Base-by-base conservation (phyloP, 164 flowering plant species). In the Sedum album region DNA sequence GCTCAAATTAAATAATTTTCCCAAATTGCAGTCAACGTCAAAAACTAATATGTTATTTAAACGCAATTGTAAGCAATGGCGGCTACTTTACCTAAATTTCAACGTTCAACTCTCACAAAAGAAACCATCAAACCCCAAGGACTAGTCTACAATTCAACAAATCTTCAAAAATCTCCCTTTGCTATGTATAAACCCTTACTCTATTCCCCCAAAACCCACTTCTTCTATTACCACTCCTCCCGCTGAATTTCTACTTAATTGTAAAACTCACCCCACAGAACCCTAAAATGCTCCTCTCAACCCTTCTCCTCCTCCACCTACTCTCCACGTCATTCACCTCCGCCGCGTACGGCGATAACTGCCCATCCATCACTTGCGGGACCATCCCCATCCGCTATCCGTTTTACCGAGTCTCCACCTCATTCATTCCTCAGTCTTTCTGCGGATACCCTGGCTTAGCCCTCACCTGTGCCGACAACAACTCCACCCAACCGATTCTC, bases 381-480 rank as follows among this genome's bases (percentile, higher is more conserved):
- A 41, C 8, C 46, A 41, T 41, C 11, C 2, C 11, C 11, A 41
- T 41, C 5, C 46, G 46, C 46, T 41, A 41, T 15, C 46, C 46
- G 46, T 41, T 41, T 14, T 41, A 41, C 46, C 15, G 2, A 2
- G 2, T 14, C 11, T 11, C 46, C 11, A 41, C 46, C 11, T 7
- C 11, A 9, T 8, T 15, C 15, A 8, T 2, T 8, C 15, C 46
- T 2, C 11, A 11, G 2, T 41, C 15, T 15, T 41, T 41, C 46
- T 41, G 46, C 11, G 46, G 46, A 11, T 41, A 41, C 46, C 15
- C 46, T 41, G 46, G 46, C 46, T 14, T 41, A 53, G 70, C 72
- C 20, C 65, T 80, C 51, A 2, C 31, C 15, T 82, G 85, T 64
- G 26, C 57, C 15, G 31, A 41, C 6, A 53, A 33, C 23, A 28